Evolutionary conservation across 2,329 filamentous ascomycete genomes (phyloP).

Genomic region (Hymenoscyphus fructigenus): DNA sequence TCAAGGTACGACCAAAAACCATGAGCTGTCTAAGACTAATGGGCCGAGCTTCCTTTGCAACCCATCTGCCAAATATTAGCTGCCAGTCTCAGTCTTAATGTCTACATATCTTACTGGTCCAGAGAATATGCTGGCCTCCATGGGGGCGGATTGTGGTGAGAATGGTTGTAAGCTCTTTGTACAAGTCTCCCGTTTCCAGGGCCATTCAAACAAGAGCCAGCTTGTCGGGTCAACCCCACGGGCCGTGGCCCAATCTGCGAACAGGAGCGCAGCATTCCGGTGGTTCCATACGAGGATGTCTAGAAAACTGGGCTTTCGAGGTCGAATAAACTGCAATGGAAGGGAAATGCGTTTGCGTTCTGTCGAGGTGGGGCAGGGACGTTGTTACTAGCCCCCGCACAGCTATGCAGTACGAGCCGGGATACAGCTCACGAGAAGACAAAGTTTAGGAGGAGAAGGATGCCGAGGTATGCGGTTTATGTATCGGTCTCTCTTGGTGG

Average conservation of each 20-base stretch:
- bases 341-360: background rate
- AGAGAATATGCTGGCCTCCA: conserved; percentile 65
- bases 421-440: background rate
- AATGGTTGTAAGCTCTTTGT: conserved; percentile 1
- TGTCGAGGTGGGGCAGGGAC: background rate
- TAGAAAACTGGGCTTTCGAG: conserved; percentile 8
- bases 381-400: background rate
- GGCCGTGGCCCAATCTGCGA: conserved; percentile 36
- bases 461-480: background rate
- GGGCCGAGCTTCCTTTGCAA: conserved; percentile 86
- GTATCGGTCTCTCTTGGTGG: background rate
- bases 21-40: conserved; percentile 95
- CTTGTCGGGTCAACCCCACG: conserved; percentile 30
- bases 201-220: conserved; percentile 19
- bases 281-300: conserved; percentile 35
- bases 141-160: conserved; percentile 38
- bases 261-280: conserved; percentile 37
- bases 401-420: background rate
- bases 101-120: conserved; percentile 55
- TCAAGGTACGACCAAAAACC: conserved; percentile 92
- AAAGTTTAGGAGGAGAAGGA: background rate
- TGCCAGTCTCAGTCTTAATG: background rate
- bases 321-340: background rate
- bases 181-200: background rate
- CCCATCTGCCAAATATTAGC: conserved; percentile 65